A percentile compares a stretch with the other conserved stretches of the same genome.
Conservation (phyloP, 169 alveolate species). For the Plasmodium billcollinsi region DNA sequence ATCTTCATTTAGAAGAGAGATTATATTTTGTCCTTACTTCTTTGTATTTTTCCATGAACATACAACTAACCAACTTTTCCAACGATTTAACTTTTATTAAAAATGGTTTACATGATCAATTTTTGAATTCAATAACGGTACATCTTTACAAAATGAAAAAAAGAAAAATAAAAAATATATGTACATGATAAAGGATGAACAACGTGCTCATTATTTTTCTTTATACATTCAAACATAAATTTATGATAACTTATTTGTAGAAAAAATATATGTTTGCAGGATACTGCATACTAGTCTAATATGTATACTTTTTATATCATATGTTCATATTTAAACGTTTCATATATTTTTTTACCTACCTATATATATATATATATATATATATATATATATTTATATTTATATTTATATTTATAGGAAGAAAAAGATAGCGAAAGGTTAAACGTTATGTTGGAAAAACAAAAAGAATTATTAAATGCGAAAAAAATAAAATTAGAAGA, state of each 20-base stretch:
- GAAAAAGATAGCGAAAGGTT: slow-evolving; percentile 47
- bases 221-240: no score
- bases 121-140: slow-evolving; percentile 58
- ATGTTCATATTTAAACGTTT: no score
- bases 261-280: no score
- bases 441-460: slow-evolving; percentile 47
- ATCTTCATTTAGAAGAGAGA: slow-evolving; percentile 59
- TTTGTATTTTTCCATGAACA: slow-evolving; percentile 49
- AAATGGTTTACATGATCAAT: slow-evolving; percentile 16
- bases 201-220: no score
- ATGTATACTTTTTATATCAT: no score
- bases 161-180: neutral
- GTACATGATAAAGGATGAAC: neutral
- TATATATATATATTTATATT: neutral
- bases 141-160: neutral
- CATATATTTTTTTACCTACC: no score
- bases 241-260: no score
- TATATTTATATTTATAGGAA: slow-evolving; percentile 18
- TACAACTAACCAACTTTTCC: slow-evolving; percentile 9
- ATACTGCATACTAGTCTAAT: no score
- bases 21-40: slow-evolving; percentile 30
- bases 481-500: slow-evolving; percentile 59
- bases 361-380: neutral
- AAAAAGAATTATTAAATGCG: slow-evolving; percentile 10
- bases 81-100: slow-evolving; percentile 24